Base-by-base conservation (phyloP, 495 filamentous ascomycete species). In the Oleoguttula mirabilis region DNA sequence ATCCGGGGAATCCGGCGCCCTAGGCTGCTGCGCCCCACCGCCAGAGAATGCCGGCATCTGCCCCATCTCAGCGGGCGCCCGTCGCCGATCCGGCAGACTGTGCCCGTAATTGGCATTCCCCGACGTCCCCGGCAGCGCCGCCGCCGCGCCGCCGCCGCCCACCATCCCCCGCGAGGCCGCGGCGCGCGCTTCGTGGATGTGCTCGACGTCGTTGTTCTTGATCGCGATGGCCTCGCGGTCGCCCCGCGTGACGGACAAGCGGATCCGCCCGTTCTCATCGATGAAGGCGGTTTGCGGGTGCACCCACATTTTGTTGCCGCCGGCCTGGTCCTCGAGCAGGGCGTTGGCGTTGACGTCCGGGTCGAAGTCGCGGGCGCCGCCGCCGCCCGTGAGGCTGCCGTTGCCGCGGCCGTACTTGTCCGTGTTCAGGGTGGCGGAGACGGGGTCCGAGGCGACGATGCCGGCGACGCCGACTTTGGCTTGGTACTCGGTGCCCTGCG, bases 401-500 rank as follows among this genome's bases (percentile, higher is more conserved):
- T 14, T 21, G 32, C 6, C 7, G 12, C 8, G 16, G 16, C 12
- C 12, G 27, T 14, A 14, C 8, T 8, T 8, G 8, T 33, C 24
- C 10, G 37, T 19, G 15, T 19, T 27, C 19, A 12, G 21, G 3
- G 44, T 48, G 17, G 10, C 33, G 6, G 21, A 21, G n/a, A 4
- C n/a, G 14, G 49, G 21, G 28, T 53, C 50, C 10, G 54, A 25
- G 10, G 51, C 39, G 12, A 58, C 52, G 24, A 63, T 42, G 15
- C 60, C 60, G 0, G 39, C 61, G 21, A 63, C 55, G 21, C 61
- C 61, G 33, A 64, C 47, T 16, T 42, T 52, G 21, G 51, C 22
- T 49, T 52, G 3, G 39, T 50, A 1, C 17, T 37, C 11, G 38
- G 21, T 20, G 2, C 40, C 35, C 23, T 31, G 39, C 14, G 6